Conservation (phyloP, 139 green algal species). For the Ostreobium quekettii region DNA sequence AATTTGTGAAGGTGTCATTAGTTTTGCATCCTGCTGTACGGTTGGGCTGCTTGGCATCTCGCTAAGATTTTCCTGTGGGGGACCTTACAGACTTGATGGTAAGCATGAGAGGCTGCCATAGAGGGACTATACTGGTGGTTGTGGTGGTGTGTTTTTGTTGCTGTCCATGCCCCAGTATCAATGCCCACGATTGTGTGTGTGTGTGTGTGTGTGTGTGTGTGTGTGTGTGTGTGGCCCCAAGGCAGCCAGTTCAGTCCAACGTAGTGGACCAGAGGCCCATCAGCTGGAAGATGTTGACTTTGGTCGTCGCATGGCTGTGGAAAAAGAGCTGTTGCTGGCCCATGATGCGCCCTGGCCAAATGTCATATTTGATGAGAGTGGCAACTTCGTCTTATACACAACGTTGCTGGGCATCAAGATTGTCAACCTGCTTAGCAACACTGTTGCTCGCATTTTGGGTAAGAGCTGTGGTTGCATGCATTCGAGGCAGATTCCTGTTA, state of each 20-base stretch:
- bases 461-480: too few relatives aligned
- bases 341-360: slow-evolving; percentile 46
- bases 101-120: too few relatives aligned
- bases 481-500: too few relatives aligned
- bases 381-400: slow-evolving; percentile 86
- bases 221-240: slow-evolving; percentile 20
- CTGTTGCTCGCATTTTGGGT: slow-evolving; percentile 9
- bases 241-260: slow-evolving; percentile 73
- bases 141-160: not conserved
- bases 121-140: too few relatives aligned
- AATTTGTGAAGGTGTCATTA: too few relatives aligned
- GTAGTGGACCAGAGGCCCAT: slow-evolving; percentile 26
- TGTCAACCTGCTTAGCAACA: slow-evolving; percentile 23
- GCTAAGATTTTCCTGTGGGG: too few relatives aligned
- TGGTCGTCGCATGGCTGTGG: slow-evolving; percentile 51
- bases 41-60: too few relatives aligned
- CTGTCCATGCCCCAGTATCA: not conserved
- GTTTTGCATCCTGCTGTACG: too few relatives aligned
- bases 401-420: slow-evolving; percentile 90
- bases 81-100: too few relatives aligned
- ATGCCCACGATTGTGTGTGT: not conserved
- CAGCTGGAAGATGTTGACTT: slow-evolving; percentile 89
- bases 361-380: slow-evolving; percentile 87
- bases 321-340: slow-evolving; percentile 17
- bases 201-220: not conserved